Evolutionary conservation across 139 green algal species (phyloP).

Genomic region (Tetradesmus lagerheimii): DNA sequence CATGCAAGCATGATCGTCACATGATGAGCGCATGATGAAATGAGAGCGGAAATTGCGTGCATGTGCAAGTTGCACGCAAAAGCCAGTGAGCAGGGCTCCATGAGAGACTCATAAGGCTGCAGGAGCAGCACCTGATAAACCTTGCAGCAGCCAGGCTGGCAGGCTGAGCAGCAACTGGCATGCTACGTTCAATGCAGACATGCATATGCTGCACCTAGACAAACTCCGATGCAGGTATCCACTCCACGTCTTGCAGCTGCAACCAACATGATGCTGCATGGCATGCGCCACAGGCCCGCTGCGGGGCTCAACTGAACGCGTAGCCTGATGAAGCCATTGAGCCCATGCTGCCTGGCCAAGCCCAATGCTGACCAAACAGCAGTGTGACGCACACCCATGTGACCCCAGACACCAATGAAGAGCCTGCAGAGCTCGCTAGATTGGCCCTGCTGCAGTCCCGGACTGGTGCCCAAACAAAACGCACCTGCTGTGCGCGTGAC

Average conservation of each 20-base stretch:
- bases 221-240: background rate
- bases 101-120: too few relatives aligned
- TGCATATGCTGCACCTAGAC: background rate
- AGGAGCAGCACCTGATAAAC: too few relatives aligned
- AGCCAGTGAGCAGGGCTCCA: too few relatives aligned
- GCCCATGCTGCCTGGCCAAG: background rate
- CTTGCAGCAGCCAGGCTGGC: too few relatives aligned
- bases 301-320: background rate
- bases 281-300: background rate
- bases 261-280: background rate
- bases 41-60: too few relatives aligned
- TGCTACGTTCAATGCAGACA: background rate
- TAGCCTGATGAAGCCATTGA: background rate
- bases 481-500: conserved; percentile 80
- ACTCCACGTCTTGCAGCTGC: background rate
- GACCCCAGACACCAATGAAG: background rate
- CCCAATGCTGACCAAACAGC: background rate
- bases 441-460: conserved; percentile 3
- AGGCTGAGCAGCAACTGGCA: too few relatives aligned
- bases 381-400: background rate
- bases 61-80: background rate
- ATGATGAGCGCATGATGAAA: background rate
- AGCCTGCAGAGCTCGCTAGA: background rate
- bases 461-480: conserved; percentile 7
- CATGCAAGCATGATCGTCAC: background rate